These are phyloP conservation scores for Ilex asprella DNA, from an alignment of 257 asterid genomes.

Conservation along the genomic window DNA sequence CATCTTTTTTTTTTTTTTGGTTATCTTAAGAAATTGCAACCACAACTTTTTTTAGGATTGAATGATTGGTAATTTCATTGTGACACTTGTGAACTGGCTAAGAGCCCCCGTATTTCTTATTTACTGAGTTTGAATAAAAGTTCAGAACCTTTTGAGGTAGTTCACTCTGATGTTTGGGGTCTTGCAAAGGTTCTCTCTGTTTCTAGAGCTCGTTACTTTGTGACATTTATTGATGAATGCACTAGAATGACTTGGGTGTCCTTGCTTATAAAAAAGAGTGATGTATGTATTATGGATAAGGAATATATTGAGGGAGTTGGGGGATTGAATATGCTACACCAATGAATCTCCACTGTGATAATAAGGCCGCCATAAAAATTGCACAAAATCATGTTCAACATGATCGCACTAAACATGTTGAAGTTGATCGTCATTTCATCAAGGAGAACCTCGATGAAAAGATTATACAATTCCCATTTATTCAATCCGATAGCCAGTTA, in stretches of 20 bases:
- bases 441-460: too few relatives aligned
- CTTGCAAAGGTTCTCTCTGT: background rate
- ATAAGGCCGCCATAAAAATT: too few relatives aligned
- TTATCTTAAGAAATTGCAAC: background rate
- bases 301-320: too few relatives aligned
- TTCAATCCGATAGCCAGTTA: too few relatives aligned
- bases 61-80: slow-evolving; percentile 1
- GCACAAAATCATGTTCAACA: too few relatives aligned
- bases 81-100: slow-evolving; percentile 8
- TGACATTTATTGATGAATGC: background rate
- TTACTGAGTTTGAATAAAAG: slow-evolving; percentile 13
- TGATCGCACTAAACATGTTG: too few relatives aligned
- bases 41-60: background rate
- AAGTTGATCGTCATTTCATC: too few relatives aligned
- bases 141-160: background rate
- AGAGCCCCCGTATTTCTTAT: slow-evolving; percentile 4
- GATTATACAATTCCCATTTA: too few relatives aligned
- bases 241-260: background rate
- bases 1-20: slow-evolving; percentile 16
- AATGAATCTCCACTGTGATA: too few relatives aligned
- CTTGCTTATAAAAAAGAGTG: background rate
- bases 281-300: too few relatives aligned
- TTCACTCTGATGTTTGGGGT: background rate
- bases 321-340: too few relatives aligned
- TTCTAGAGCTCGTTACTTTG: background rate